Evolutionary conservation across 345 rosid genomes (phyloP), one percentile per base, ranked within the genome.

Genomic region (Melastoma malabathricum): DNA sequence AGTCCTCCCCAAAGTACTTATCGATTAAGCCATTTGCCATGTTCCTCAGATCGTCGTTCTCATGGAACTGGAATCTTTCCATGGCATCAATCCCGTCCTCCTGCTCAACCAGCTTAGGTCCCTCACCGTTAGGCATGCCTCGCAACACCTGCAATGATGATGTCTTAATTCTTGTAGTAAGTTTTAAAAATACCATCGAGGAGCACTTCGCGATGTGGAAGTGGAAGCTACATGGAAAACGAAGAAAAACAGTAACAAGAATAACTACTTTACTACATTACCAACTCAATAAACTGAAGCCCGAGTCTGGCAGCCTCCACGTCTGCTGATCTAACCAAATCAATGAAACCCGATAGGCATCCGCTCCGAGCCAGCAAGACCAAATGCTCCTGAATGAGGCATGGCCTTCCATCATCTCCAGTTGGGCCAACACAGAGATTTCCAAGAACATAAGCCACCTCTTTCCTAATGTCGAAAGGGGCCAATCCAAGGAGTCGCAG

Each of bases 11-110:
- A 1, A 92, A 92, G 69, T 84, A 92, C 55, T 68, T 77, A 67
- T 87, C 98, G 23, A 82, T 86, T 47, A 92, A 68, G 67, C 81
- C 79, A 60, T 92, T 92, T 1, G 98, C 96, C 97, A 87, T 87
- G 45, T 73, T 83, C 77, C 97, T 77, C 56, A 92, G 67, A 65
- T 87, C 97, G 55, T 87, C 97, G 38, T 84, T 92, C 64, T 87
- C 95, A 18, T 92, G 98, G 69, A 92, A 92, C 72, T 92, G 97
- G 57, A 80, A 83, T 71, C 87, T 77, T 64, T 87, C 97, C 95
- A 87, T 84, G 45, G 95, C 97, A 49, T 84, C 95, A 20, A 92
- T 92, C n/a, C 98, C 98, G 13, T 92, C 97, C 68, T 81, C 88
- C 68, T 47, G 74, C 70, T 92, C 98, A 25, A 92, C 93, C 51